phyloP scores from a whole-genome alignment of 2,329 filamentous ascomycete species.

The Fusarium longipes region DNA sequence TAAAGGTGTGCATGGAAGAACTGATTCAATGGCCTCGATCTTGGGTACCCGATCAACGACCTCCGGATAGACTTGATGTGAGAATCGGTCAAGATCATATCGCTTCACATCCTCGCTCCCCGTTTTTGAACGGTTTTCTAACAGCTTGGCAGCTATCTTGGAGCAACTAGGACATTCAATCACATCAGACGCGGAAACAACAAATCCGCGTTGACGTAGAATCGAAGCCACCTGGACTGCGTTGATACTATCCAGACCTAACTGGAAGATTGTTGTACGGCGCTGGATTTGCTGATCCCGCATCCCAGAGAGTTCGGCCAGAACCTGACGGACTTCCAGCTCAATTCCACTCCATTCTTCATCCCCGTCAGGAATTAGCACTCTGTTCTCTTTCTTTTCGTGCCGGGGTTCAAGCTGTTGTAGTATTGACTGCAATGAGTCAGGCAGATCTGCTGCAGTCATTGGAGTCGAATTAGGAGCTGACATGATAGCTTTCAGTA shows the following conservation, averaged over 20 bases:
- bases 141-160: constrained; percentile 50
- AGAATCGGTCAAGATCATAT: constrained; percentile 58
- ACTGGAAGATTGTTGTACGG: constrained; percentile 80
- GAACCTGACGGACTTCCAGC: constrained; percentile 61
- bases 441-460: constrained; percentile 40
- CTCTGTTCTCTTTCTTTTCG: constrained; percentile 29
- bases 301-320: constrained; percentile 69
- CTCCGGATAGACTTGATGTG: constrained; percentile 46
- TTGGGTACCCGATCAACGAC: constrained; percentile 40
- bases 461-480: constrained; percentile 45
- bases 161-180: constrained; percentile 69
- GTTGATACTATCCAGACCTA: constrained; percentile 93
- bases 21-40: constrained; percentile 59
- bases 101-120: not conserved
- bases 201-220: constrained; percentile 69
- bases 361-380: constrained; percentile 24
- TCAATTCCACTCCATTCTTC: constrained; percentile 65
- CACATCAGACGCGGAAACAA: constrained; percentile 76
- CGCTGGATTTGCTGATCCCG: constrained; percentile 62
- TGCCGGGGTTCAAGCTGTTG: constrained; percentile 35
- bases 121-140: constrained; percentile 25
- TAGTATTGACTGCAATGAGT: constrained; percentile 32
- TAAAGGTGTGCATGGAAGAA: constrained; percentile 82
- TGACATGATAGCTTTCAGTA: constrained; percentile 44
- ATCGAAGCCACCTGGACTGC: constrained; percentile 79